Conservation (phyloP, 805 yeast species). For the Candida lessepsii region DNA sequence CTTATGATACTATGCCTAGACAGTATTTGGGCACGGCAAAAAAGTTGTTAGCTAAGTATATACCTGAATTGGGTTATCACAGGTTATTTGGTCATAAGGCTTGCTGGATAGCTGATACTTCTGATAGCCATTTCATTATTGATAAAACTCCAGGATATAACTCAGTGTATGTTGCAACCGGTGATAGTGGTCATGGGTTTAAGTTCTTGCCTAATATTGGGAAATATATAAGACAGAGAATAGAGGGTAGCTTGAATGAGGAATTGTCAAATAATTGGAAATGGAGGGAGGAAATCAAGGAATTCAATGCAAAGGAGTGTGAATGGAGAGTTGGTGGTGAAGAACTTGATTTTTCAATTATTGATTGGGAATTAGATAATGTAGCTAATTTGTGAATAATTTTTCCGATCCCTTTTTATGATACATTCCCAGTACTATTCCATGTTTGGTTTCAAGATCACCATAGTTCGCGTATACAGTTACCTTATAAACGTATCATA, state of each 20-base stretch:
- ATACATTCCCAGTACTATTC: too few species aligned
- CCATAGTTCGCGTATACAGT: too few species aligned
- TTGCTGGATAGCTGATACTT: constrained; percentile 36
- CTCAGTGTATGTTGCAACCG: constrained; percentile 31
- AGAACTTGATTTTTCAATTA: constrained; percentile 10
- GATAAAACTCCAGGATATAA: constrained; percentile 29
- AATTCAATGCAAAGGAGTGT: constrained; percentile 13
- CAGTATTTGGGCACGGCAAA: constrained; percentile 26
- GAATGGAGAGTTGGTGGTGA: constrained; percentile 13
- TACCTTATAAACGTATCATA: too few species aligned
- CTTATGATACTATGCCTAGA: constrained; percentile 33
- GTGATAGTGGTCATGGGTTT: constrained; percentile 41
- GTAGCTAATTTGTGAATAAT: constrained; percentile 1
- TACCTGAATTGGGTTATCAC: constrained; percentile 41
- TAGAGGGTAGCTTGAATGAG: constrained; percentile 11
- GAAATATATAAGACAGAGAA: constrained; percentile 14
- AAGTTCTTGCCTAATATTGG: constrained; percentile 38
- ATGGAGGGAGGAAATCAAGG: constrained; percentile 17
- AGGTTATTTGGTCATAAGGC: constrained; percentile 16
- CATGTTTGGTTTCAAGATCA: too few species aligned
- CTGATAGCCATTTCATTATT: constrained; percentile 33
- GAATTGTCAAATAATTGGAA: constrained; percentile 12
- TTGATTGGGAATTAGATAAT: constrained; percentile 12
- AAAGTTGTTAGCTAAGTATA: constrained; percentile 24
- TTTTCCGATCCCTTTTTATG: too few species aligned